Conservation (phyloP, 176 grass and related monocot species). For the Tillandsia fasciculata region DNA sequence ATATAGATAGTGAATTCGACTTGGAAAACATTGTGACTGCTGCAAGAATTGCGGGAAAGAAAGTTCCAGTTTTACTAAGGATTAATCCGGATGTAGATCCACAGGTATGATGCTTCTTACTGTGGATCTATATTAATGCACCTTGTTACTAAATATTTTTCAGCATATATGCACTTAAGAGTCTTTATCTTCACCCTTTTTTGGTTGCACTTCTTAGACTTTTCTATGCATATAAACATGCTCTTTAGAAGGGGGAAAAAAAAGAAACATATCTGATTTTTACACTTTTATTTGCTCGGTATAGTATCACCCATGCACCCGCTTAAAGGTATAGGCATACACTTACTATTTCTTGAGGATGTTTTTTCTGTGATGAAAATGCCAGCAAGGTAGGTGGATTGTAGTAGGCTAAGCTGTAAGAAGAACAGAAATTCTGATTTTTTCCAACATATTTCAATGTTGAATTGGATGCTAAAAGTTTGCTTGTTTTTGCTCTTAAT, state of each 20-base stretch:
- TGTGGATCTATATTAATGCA: not conserved
- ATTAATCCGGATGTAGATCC: conserved; percentile 99
- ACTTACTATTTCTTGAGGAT: too few relatives aligned
- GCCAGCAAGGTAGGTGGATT: not conserved
- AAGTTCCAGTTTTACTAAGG: conserved; percentile 86
- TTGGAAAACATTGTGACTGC: conserved; percentile 80
- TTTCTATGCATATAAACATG: not conserved
- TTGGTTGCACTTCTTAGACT: too few relatives aligned
- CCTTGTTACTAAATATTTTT: too few relatives aligned
- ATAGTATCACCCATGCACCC: too few relatives aligned
- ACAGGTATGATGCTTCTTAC: conserved; percentile 39
- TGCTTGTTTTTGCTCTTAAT: conserved; percentile 5
- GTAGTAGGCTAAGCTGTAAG: not conserved
- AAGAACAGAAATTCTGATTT: not conserved
- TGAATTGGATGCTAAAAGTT: not conserved
- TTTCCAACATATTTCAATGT: not conserved
- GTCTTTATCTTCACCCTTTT: too few relatives aligned
- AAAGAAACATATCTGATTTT: too few relatives aligned
- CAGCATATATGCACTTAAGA: too few relatives aligned
- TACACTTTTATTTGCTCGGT: too few relatives aligned
- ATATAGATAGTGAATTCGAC: conserved; percentile 97
- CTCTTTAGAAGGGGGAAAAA: too few relatives aligned
- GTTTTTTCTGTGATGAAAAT: not conserved
- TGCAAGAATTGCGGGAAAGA: conserved; percentile 60
- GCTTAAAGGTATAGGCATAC: too few relatives aligned